These are phyloP conservation scores for Phialophora expanda DNA, from an alignment of 2,329 filamentous ascomycete species.

Conservation along the genomic window DNA sequence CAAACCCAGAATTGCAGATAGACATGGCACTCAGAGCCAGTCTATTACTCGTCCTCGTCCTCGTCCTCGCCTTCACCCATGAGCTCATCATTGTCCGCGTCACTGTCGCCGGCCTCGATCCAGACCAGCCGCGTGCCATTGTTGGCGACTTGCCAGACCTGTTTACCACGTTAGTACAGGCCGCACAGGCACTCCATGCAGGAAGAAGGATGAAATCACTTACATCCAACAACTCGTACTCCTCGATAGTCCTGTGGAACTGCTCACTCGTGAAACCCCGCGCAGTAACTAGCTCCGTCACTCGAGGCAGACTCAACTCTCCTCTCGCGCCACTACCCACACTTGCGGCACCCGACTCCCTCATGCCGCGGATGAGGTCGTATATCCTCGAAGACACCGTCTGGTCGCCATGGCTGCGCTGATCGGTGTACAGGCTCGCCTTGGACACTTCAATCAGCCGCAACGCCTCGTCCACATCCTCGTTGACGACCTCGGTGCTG, in stretches of 20 bases:
- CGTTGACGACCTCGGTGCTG: conserved; percentile 79
- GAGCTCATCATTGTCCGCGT: conserved; percentile 46
- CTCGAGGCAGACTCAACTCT: conserved; percentile 84
- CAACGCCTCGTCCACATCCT: conserved; percentile 94
- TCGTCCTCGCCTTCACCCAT: conserved; percentile 32
- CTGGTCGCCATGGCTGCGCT: conserved; percentile 66
- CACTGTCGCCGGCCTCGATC: conserved; percentile 63
- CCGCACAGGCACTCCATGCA: neutral
- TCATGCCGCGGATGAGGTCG: conserved; percentile 86
- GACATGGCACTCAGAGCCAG: neutral
- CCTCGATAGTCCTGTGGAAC: conserved; percentile 81
- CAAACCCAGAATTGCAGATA: neutral
- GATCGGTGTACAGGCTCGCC: conserved; percentile 79
- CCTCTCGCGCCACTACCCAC: conserved; percentile 71
- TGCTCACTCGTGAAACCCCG: conserved; percentile 98
- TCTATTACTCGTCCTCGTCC: neutral
- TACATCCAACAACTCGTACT: conserved; percentile 88
- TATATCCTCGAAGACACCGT: conserved; percentile 91
- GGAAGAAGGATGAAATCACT: conserved; percentile 55
- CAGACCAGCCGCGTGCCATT: conserved; percentile 74
- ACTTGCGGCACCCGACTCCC: conserved; percentile 78
- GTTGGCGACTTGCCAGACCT: conserved; percentile 80
- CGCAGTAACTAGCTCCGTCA: conserved; percentile 88
- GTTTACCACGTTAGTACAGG: conserved; percentile 4
- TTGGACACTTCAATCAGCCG: conserved; percentile 92